phyloP scores from a whole-genome alignment of 331 rosid species.

The Ulmus americana region DNA sequence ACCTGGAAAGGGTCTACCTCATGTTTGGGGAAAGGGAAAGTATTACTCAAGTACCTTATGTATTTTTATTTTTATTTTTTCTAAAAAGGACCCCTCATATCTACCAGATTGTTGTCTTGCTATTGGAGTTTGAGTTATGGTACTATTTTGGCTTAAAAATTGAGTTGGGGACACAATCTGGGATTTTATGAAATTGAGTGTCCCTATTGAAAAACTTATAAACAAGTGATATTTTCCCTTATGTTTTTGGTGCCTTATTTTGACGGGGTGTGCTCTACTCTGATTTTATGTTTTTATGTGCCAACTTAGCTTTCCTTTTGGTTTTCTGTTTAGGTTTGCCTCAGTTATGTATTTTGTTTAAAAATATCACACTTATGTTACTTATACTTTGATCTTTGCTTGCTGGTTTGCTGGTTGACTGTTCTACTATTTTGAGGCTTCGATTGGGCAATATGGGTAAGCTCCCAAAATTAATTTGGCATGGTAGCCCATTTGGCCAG shows the following conservation, averaged over 20 bases:
- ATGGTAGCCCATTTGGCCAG: neutral
- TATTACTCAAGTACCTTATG: neutral
- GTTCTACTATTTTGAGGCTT: neutral
- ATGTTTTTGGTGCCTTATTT: no score
- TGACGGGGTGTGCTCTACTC: no score
- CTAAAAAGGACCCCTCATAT: no score
- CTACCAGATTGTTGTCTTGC: no score
- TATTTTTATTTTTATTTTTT: neutral
- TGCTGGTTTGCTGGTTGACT: neutral
- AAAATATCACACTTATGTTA: neutral
- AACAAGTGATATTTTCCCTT: no score
- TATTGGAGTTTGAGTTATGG: no score
- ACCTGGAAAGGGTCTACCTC: neutral
- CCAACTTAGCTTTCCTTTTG: neutral
- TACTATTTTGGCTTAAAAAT: no score
- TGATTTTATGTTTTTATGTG: neutral
- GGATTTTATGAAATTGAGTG: no score
- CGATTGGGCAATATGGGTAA: neutral
- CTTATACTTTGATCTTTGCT: neutral
- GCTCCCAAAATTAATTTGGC: constrained; percentile 2
- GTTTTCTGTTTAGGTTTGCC: neutral
- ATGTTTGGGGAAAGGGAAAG: neutral
- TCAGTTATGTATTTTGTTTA: neutral
- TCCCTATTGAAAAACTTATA: no score
- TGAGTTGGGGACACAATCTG: no score